Evolutionary conservation across 371 early-diverging fungal genomes (phyloP), one percentile per base, ranked within the genome.

Genomic region (Rhizopus sp.): DNA sequence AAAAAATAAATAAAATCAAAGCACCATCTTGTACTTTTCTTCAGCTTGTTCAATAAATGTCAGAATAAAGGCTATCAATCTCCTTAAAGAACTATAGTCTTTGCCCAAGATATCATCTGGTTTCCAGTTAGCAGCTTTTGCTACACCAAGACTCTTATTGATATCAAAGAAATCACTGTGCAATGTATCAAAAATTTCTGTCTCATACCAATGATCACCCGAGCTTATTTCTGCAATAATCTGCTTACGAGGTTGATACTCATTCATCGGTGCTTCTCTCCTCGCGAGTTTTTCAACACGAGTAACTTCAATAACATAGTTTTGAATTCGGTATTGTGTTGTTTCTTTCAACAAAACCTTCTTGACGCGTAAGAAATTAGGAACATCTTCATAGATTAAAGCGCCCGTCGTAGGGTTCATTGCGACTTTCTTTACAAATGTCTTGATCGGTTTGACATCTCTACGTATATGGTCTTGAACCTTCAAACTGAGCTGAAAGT

Each of bases 381-480:
- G 70, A 5, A 82, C 55, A 30, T 82, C 67, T 58, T 79, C 73
- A 52, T 64, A 82, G 0, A 75, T 64, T 54, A 82, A 73, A 0
- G 57, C 33, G 4, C 57, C 32, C 0, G 64, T 72, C 10, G 53
- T 59, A 0, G 80, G 78, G 31, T 75, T 64, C 7, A 79, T 62
- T 15, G 78, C 70, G 0, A 73, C 48, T 41, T 70, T 70, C 42
- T 78, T 73, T n/a, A 69, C 67, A 52, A 82, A 82, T 0, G 80
- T 70, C 3, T 55, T 69, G 40, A 69, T 80, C 0, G 82, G 82
- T 32, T 75, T 76, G 4, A 75, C 75, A 44, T 79, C 73, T n/a
- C 44, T 30, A 5, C 78, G 54, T 6, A 72, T 37, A 8, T 61
- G 41, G 16, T 69, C 63, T 39, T 68, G 55, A 0, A 69, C 50